Base-by-base conservation (phyloP, 306 rosid species). In the Sechiopsis laciniata region DNA sequence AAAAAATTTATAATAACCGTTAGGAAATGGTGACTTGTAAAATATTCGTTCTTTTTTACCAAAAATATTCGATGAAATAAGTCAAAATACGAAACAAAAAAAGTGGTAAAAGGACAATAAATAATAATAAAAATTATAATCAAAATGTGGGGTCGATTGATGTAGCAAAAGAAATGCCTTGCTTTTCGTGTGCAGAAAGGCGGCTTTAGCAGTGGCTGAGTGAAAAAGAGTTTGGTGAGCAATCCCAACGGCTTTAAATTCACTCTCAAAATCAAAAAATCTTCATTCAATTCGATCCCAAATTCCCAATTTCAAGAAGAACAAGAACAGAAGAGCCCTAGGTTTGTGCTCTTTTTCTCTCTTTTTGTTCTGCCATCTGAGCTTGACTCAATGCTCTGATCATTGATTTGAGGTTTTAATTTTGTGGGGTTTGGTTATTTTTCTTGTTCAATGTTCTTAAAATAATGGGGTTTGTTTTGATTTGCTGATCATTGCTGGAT, bases 181-280 rank as follows among this genome's bases (percentile, higher is more conserved):
- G 20, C 26, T 66, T 66, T 42, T 21, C 56, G 40, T 48, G 65
- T 32, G 55, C 35, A 26, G n/a, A 57, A 40, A 46, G 64, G 65
- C 76, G 65, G 73, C 73, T 68, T 32, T 32, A 0, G 56, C 13
- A 46, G 37, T 68, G 20, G 73, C 56, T 35, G 56, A 48, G 56
- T 48, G 73, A 2, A 5, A n/a, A 4, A 16, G 61, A 52, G 62
- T 26, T 71, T 68, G 75, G 75, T 71, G 75, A 53, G 62, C 46
- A 1, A 32, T 9, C 24, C 5, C 16, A 52, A 11, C n/a, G 15
- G 48, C 52, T 71, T 71, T 48, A 22, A 71, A 51, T 52, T 8
- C 22, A 19, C 22, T 19, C 59, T 0, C 3, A 21, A 68, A 13
- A 3, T 42, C 29, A 10, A 4, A 2, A 46, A 68, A 46, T 7